phyloP scores from a whole-genome alignment of 495 filamentous ascomycete genomes.

The Penicillium riverlandense region DNA sequence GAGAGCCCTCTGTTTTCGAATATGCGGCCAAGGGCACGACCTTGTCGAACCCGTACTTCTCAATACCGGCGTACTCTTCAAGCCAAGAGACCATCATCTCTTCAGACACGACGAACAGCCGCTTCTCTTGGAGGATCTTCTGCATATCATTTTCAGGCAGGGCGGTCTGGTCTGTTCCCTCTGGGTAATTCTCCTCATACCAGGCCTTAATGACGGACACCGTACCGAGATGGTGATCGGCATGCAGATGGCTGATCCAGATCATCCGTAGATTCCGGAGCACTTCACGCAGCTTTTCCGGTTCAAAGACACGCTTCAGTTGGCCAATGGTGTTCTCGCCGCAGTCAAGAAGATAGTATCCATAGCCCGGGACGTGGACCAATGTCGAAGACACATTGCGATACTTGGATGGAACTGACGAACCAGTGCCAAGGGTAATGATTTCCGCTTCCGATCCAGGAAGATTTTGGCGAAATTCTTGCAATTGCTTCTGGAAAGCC shows the following conservation, averaged over 20 bases:
- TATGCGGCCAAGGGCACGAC: constrained; percentile 40
- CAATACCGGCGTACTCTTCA: constrained; percentile 66
- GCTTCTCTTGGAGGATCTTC: constrained; percentile 36
- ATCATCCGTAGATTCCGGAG: constrained; percentile 73
- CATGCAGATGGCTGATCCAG: constrained; percentile 93
- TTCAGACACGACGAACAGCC: constrained; percentile 56
- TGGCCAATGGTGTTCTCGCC: constrained; percentile 95
- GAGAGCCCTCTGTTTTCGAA: constrained; percentile 5
- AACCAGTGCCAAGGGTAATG: constrained; percentile 83
- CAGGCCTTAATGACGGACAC: constrained; percentile 71
- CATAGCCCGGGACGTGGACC: constrained; percentile 71
- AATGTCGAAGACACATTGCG: constrained; percentile 91
- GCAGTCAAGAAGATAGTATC: constrained; percentile 81
- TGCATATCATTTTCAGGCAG: constrained; percentile 18
- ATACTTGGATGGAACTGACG: constrained; percentile 80
- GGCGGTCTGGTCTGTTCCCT: constrained; percentile 14
- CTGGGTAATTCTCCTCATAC: constrained; percentile 46
- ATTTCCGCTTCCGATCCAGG: constrained; percentile 72
- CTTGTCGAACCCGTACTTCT: constrained; percentile 66
- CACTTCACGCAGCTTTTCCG: constrained; percentile 55
- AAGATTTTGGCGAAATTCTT: constrained; percentile 42
- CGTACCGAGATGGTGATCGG: constrained; percentile 91
- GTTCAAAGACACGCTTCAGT: constrained; percentile 63
- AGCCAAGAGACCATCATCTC: constrained; percentile 63
- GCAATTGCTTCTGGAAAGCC: constrained; percentile 22